Conservation (phyloP, 2,329 filamentous ascomycete species). For the Penicillium sp. region DNA sequence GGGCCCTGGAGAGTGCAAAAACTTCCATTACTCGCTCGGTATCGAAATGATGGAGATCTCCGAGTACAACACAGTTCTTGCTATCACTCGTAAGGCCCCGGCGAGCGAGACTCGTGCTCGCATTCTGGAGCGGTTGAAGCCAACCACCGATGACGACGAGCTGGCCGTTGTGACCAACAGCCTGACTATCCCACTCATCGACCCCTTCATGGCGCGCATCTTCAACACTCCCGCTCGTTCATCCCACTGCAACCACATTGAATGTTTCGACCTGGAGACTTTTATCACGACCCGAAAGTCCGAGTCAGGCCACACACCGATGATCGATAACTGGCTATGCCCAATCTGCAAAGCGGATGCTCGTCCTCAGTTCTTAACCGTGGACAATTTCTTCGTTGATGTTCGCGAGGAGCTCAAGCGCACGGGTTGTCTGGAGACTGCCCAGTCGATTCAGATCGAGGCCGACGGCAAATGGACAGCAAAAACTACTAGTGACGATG, state of each 20-base stretch:
- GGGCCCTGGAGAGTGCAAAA: constrained; percentile 37
- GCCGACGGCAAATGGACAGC: constrained; percentile 67
- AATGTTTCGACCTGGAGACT: constrained; percentile 87
- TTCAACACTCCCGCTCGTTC: constrained; percentile 74
- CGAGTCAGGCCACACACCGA: constrained; percentile 46
- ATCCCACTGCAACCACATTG: constrained; percentile 68
- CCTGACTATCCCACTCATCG: constrained; percentile 64
- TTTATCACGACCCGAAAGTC: constrained; percentile 68
- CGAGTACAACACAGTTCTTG: constrained; percentile 41
- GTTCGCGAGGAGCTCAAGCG: constrained; percentile 60
- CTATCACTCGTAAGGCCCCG: constrained; percentile 44
- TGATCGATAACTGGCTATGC: constrained; percentile 71
- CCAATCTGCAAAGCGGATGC: constrained; percentile 80
- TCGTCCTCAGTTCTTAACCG: constrained; percentile 67
- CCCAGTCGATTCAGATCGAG: constrained; percentile 64
- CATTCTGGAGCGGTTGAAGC: constrained; percentile 57
- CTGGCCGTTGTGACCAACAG: constrained; percentile 60
- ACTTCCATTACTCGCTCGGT: constrained; percentile 59
- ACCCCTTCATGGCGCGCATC: constrained; percentile 66
- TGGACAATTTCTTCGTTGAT: constrained; percentile 72
- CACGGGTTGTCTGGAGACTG: constrained; percentile 51
- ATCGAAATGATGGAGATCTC: constrained; percentile 69
- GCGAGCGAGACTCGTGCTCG: constrained; percentile 54
- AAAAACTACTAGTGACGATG: constrained; percentile 40
- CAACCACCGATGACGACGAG: constrained; percentile 57